Percentiles rank a stretch among this genome's conserved stretches.
Evolutionary conservation across 2,329 filamentous ascomycete species (phyloP).

Genomic region (Camillea tinctor): DNA sequence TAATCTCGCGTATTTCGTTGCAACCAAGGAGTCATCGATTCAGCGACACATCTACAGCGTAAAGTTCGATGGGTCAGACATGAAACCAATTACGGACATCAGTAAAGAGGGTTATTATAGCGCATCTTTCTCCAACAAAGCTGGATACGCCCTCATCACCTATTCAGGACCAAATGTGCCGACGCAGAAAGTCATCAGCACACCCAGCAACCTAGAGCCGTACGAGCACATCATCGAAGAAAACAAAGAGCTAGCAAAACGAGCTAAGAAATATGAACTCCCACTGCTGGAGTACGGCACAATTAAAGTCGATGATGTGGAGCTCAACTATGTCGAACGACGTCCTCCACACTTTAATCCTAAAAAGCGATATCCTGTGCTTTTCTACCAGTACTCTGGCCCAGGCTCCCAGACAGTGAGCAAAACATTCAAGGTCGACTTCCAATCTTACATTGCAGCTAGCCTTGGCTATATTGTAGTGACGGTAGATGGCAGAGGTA

Average conservation of each 20-base stretch:
- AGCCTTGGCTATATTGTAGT: conserved; percentile 89
- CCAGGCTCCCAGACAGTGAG: conserved; percentile 88
- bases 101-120: conserved; percentile 74
- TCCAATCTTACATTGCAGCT: conserved; percentile 85
- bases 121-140: conserved; percentile 79
- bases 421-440: conserved; percentile 80
- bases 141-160: conserved; percentile 79
- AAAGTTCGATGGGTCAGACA: conserved; percentile 72
- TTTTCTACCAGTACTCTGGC: conserved; percentile 93
- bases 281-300: conserved; percentile 81
- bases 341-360: conserved; percentile 85
- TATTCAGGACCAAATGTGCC: conserved; percentile 85
- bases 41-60: conserved; percentile 92
- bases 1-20: conserved; percentile 88
- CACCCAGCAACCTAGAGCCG: conserved; percentile 62
- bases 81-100: conserved; percentile 73
- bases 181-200: conserved; percentile 87
- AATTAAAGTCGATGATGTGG: conserved; percentile 77
- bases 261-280: conserved; percentile 74
- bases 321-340: conserved; percentile 73
- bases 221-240: conserved; percentile 75
- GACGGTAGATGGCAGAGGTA: conserved; percentile 90
- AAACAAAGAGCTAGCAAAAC: conserved; percentile 67
- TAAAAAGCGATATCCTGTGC: conserved; percentile 83
- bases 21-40: conserved; percentile 82